Evolutionary conservation across 805 yeast species (phyloP), one percentile per base, ranked within the genome.

Genomic region (Yarrowia phangngaensis): DNA sequence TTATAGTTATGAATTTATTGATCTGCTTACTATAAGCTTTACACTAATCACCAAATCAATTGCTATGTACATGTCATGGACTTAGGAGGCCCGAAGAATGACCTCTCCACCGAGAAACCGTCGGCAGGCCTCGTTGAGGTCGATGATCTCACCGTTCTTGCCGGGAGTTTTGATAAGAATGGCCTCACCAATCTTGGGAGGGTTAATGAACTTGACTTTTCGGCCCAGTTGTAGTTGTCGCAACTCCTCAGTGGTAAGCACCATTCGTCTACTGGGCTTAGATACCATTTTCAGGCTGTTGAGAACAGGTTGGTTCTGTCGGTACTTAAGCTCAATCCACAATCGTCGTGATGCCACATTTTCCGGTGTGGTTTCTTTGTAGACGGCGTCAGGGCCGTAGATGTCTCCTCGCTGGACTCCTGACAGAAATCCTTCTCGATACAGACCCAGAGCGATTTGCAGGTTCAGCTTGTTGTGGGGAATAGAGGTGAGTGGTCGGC

Each of bases 311-410:
- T 73, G 70, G 60, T 82, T 78, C 55, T 86, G 78, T 61, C 90
- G 78, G 65, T 92, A 92, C 64, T 92, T 92, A 63, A 92, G 70
- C 2, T 89, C 94, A 15, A 92, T 65, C 98, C 98, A 92, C 43
- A 92, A 73, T 57, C 95, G 75, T 60, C 97, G 79, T 1, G 89
- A 75, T 14, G 95, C 67, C 22, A 92, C 78, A 61, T 90, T 89
- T 62, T 85, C 95, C 24, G 83, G 88, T 0, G 97, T 88, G 4
- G 78, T 79, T 0, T 89, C 82, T 2, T 69, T 70, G 34, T 69
- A 62, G 22, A 55, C 61, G 20, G 53, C 52, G 64, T 92, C 97
- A 11, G 98, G 97, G 1, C 96, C 95, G 8, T 74, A 63, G 2
- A 77, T 70, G 7, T 90, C 83, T 3, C 98, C 98, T 60, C 85